A percentile compares a stretch with the other conserved stretches of the same genome.
phyloP scores from a whole-genome alignment of 371 early-diverging fungal species.

The Lichtheimia ornata region DNA sequence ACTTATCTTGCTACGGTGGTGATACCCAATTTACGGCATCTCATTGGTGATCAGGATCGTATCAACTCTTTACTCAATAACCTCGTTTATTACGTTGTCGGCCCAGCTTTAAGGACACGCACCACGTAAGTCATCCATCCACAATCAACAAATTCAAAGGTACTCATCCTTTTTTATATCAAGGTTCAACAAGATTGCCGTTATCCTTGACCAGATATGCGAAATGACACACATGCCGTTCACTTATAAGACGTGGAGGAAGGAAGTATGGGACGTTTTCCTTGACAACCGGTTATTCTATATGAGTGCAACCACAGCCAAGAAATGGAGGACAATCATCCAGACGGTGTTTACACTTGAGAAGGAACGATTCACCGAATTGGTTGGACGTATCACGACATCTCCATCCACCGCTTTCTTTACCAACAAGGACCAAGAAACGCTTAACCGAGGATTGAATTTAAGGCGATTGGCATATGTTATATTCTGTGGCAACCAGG shows the following conservation, averaged over 20 bases:
- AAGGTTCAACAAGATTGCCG: slow-evolving; percentile 29
- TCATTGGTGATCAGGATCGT: slow-evolving; percentile 76
- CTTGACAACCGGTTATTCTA: slow-evolving; percentile 74
- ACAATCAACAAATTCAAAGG: neutral
- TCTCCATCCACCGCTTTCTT: slow-evolving; percentile 76
- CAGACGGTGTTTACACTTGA: slow-evolving; percentile 68
- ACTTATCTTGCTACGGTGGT: slow-evolving; percentile 56
- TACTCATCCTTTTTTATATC: neutral
- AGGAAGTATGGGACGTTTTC: slow-evolving; percentile 83
- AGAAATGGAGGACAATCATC: slow-evolving; percentile 72
- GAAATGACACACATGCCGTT: slow-evolving; percentile 68
- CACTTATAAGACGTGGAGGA: slow-evolving; percentile 72
- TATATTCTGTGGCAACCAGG: slow-evolving; percentile 71
- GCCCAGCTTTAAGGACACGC: slow-evolving; percentile 57
- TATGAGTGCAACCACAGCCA: slow-evolving; percentile 50
- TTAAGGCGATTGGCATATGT: slow-evolving; percentile 80
- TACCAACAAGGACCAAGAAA: slow-evolving; percentile 82
- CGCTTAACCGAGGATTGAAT: slow-evolving; percentile 63
- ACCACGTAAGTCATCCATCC: slow-evolving; percentile 23
- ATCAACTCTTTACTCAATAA: slow-evolving; percentile 67
- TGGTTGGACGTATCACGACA: slow-evolving; percentile 71
- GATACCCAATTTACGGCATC: slow-evolving; percentile 66
- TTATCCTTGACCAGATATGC: slow-evolving; percentile 48
- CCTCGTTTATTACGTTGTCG: slow-evolving; percentile 80
- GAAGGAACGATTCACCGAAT: slow-evolving; percentile 76